Percentiles rank a stretch among this genome's conserved stretches.
phyloP scores from a whole-genome alignment of 192 early-diverging fungal species.

The Coemansia asiatica region DNA sequence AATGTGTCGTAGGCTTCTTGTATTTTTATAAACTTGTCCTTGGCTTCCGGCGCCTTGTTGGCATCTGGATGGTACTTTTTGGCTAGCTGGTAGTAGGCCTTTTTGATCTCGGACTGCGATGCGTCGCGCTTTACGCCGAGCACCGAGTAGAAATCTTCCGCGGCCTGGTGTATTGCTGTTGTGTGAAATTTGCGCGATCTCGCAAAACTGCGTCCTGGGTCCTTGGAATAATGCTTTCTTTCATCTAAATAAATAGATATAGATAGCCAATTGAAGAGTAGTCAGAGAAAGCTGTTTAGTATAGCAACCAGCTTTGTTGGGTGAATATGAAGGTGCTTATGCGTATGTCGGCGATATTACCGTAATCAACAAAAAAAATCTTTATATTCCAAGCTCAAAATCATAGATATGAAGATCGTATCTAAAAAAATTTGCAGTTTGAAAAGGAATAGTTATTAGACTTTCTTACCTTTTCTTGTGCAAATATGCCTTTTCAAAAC shows the following conservation, averaged over 20 bases:
- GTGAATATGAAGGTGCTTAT: no score
- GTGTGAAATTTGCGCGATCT: constrained; percentile 41
- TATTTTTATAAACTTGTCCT: constrained; percentile 97
- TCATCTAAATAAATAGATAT: no score
- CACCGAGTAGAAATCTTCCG: constrained; percentile 82
- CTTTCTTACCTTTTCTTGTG: no score
- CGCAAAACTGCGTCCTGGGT: not conserved
- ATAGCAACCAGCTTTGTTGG: no score
- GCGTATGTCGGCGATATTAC: no score
- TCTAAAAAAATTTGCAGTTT: not conserved
- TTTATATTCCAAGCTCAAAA: no score
- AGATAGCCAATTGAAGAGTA: no score
- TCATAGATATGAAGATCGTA: no score
- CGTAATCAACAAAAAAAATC: not conserved
- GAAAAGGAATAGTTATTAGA: no score
- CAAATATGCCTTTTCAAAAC: no score
- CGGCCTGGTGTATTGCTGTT: constrained; percentile 13
- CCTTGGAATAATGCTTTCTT: not conserved
- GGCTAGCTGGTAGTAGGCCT: constrained; percentile 94
- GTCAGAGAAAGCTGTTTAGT: no score
- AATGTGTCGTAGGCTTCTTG: constrained; percentile 97
- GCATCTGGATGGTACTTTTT: constrained; percentile 98
- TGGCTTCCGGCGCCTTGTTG: constrained; percentile 86
- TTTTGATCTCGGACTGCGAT: constrained; percentile 87
- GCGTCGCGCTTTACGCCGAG: constrained; percentile 81